Conservation (phyloP, 441 rosid genomes). For the Populus hybrid region DNA sequence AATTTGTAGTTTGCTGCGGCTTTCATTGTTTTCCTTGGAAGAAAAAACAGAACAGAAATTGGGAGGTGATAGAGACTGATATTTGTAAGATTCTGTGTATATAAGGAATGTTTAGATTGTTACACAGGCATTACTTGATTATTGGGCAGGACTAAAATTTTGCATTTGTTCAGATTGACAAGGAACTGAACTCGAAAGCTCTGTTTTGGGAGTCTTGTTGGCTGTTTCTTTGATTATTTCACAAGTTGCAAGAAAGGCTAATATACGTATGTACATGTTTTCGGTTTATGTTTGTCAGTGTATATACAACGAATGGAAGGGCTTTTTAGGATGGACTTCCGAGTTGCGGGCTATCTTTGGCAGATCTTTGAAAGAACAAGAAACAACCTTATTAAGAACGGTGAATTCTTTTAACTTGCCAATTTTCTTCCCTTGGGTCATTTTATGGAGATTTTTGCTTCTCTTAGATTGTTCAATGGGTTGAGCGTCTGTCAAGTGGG, state of each 20-base stretch:
- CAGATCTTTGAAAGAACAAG: slow-evolving; percentile 65
- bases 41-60: not conserved
- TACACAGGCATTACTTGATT: not conserved
- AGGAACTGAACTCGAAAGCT: not conserved
- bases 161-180: not conserved
- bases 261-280: not conserved
- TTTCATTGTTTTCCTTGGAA: not conserved
- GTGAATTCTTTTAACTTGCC: slow-evolving; percentile 31
- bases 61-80: not conserved
- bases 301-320: slow-evolving; percentile 88
- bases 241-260: not conserved
- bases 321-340: slow-evolving; percentile 66
- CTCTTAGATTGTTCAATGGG: slow-evolving; percentile 4
- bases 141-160: not conserved
- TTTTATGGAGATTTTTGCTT: not conserved
- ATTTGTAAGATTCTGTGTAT: not conserved
- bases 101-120: not conserved
- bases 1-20: not conserved
- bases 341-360: slow-evolving; percentile 61
- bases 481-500: not conserved
- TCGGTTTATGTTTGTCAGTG: slow-evolving; percentile 34
- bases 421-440: not conserved
- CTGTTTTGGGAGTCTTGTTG: not conserved
- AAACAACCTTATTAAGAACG: slow-evolving; percentile 50
- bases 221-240: not conserved